Percentiles rank a stretch among this genome's conserved stretches.
Evolutionary conservation across 1,139 yeast genomes (phyloP).

Genomic region (Protomyces inouyei): DNA sequence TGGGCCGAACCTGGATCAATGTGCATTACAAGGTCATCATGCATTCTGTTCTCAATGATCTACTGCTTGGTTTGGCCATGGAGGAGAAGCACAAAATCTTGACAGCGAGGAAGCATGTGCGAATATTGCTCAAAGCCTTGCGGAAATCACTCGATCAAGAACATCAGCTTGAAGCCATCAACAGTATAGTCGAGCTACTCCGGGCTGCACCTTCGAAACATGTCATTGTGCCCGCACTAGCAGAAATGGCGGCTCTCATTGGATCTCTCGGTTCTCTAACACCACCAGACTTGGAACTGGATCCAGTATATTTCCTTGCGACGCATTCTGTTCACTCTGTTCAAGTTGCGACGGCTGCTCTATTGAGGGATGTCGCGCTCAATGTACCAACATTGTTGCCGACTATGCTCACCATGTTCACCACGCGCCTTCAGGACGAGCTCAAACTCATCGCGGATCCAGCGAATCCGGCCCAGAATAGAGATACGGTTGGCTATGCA

Average conservation of each 20-base stretch:
- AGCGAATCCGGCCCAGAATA: slow-evolving; percentile 31
- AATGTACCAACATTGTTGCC: slow-evolving; percentile 36
- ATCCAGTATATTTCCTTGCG: slow-evolving; percentile 30
- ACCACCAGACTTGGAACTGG: slow-evolving; percentile 30
- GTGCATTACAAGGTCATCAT: slow-evolving; percentile 35
- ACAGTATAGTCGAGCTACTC: slow-evolving; percentile 36
- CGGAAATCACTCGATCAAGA: slow-evolving; percentile 39
- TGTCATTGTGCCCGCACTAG: slow-evolving; percentile 36
- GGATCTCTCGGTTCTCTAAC: slow-evolving; percentile 39
- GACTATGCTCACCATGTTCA: slow-evolving; percentile 35
- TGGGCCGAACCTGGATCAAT: slow-evolving; percentile 35
- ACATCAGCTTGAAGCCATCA: slow-evolving; percentile 38
- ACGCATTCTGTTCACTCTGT: slow-evolving; percentile 35
- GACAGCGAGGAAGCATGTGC: slow-evolving; percentile 36
- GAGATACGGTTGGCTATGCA: slow-evolving; percentile 37
- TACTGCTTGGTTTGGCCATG: slow-evolving; percentile 33
- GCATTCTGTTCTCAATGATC: slow-evolving; percentile 33
- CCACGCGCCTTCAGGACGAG: slow-evolving; percentile 36
- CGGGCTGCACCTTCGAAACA: slow-evolving; percentile 36
- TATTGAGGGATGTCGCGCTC: slow-evolving; percentile 29
- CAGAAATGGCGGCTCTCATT: slow-evolving; percentile 35
- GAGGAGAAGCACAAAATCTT: slow-evolving; percentile 33
- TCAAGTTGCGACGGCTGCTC: slow-evolving; percentile 32
- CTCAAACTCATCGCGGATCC: slow-evolving; percentile 33
- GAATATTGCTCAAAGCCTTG: slow-evolving; percentile 36